These are phyloP conservation scores for Epicoccum nigrum DNA, from an alignment of 2,329 filamentous ascomycete genomes.

Conservation along the genomic window DNA sequence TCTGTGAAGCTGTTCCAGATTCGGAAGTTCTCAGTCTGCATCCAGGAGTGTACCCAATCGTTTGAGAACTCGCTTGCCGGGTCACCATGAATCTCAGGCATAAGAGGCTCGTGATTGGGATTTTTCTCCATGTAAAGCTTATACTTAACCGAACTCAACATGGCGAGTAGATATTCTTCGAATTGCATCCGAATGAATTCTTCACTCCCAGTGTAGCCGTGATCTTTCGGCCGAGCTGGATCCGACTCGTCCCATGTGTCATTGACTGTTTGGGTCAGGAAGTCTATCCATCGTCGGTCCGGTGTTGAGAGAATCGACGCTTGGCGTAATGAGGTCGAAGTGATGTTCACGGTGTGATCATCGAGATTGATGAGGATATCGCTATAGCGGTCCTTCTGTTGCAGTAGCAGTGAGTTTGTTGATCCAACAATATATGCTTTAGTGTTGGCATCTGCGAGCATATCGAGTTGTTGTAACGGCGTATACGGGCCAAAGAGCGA, in stretches of 20 bases:
- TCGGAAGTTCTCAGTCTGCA: conserved; percentile 84
- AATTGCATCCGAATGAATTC: conserved; percentile 98
- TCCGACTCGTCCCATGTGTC: conserved; percentile 96
- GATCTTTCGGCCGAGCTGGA: conserved; percentile 86
- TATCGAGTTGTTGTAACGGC: conserved; percentile 90
- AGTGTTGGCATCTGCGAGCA: conserved; percentile 89
- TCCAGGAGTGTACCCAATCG: conserved; percentile 89
- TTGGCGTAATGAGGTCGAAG: conserved; percentile 75
- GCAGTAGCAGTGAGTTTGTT: conserved; percentile 90
- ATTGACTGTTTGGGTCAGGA: conserved; percentile 88
- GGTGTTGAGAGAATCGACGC: conserved; percentile 82
- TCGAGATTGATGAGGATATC: conserved; percentile 97
- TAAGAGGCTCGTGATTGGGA: conserved; percentile 63
- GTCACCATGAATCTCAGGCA: conserved; percentile 75
- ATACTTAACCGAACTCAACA: conserved; percentile 89
- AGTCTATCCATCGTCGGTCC: conserved; percentile 95
- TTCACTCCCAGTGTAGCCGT: conserved; percentile 94
- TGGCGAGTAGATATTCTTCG: conserved; percentile 90
- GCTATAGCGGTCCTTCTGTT: conserved; percentile 94
- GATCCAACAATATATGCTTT: conserved; percentile 98
- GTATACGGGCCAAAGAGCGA: conserved; percentile 97
- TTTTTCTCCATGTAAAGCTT: conserved; percentile 60
- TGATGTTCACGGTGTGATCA: conserved; percentile 83
- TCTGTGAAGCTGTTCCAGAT: conserved; percentile 79
- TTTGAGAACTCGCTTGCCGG: conserved; percentile 81